phyloP scores from a whole-genome alignment of 805 yeast species.

The Teunomyces pallodes region DNA sequence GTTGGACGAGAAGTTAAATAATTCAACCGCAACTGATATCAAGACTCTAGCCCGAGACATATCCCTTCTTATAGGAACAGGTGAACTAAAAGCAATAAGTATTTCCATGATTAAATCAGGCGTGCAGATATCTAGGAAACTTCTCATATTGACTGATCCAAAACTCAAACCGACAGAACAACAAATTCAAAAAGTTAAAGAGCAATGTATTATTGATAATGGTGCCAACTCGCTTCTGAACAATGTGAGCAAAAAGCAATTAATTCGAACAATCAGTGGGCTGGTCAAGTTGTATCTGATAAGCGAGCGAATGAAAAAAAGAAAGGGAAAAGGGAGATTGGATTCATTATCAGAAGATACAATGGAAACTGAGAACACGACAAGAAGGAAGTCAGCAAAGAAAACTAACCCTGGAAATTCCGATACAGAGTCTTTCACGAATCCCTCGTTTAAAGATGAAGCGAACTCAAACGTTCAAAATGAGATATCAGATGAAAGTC shows the following conservation, averaged over 20 bases:
- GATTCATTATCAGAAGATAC: slow-evolving; percentile 15
- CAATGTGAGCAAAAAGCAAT: slow-evolving; percentile 2
- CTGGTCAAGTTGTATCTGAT: slow-evolving; percentile 18
- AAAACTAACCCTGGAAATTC: neutral
- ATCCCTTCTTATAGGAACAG: slow-evolving; percentile 20
- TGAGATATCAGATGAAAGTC: neutral
- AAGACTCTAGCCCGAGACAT: slow-evolving; percentile 42
- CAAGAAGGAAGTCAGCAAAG: slow-evolving; percentile 9
- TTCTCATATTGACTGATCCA: slow-evolving; percentile 31
- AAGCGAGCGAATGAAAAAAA: slow-evolving; percentile 3
- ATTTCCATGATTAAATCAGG: slow-evolving; percentile 26
- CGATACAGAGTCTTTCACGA: slow-evolving; percentile 1
- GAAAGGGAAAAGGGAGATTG: slow-evolving; percentile 19
- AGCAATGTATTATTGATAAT: slow-evolving; percentile 24
- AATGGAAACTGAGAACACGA: slow-evolving; percentile 1
- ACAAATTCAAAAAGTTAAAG: slow-evolving; percentile 24
- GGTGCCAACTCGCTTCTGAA: slow-evolving; percentile 14
- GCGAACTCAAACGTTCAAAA: neutral
- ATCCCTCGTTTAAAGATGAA: neutral
- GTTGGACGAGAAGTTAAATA: slow-evolving; percentile 29
- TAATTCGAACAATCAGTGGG: slow-evolving; percentile 24
- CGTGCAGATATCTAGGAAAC: slow-evolving; percentile 25
- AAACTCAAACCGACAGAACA: slow-evolving; percentile 25
- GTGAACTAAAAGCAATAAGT: slow-evolving; percentile 21
- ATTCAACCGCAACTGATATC: slow-evolving; percentile 30